Base-by-base conservation (phyloP, 805 yeast species). In the Ogataea henricii region DNA sequence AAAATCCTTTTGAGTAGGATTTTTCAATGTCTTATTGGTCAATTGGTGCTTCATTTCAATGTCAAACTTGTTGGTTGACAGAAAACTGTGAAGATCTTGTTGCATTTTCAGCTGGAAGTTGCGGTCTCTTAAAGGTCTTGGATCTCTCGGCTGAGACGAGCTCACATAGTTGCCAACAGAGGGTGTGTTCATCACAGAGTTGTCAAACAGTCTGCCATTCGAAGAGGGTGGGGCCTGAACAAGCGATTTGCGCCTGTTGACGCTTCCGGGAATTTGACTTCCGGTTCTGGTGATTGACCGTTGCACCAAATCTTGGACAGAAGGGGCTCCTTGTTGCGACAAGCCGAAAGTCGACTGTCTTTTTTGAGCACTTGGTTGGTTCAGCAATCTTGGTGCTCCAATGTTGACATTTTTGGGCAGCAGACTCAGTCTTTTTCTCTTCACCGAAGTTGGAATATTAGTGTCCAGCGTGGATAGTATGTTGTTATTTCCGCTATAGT, bases 1-100 rank as follows among this genome's bases (percentile, higher is more conserved):
- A 64, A 90, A 90, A 56, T 88, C 96, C 60, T 86, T 87, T 60
- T 90, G 97, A 0, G 96, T 89, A 14, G 97, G 97, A 54, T 76
- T 81, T 54, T 72, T 77, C 48, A 90, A 70, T 2, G 89, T 79
- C 60, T 81, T 83, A 8, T 75, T 70, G 2, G 87, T 76, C 17
- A 90, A 66, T 3, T 88, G 78, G 53, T 85, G 88, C 56, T 82
- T 83, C 73, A 82, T 83, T 49, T 86, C 92, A 29, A 79, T 69
- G 59, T 87, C 96, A 65, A 87, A 90, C 60, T 79, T 78, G 63
- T 85, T 79, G 8, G 71, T 68, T 4, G 74, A 68, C 43, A 90
- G 68, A 63, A 80, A 91, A 23, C 82, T 84, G 59, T 76, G 78
- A 14, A 89, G 76, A 43, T 85, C 87, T 49, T 82, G 82, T 54